These are phyloP conservation scores for Lactifluus echinatus DNA, from an alignment of 768 basidiomycete genomes.

Conservation along the genomic window DNA sequence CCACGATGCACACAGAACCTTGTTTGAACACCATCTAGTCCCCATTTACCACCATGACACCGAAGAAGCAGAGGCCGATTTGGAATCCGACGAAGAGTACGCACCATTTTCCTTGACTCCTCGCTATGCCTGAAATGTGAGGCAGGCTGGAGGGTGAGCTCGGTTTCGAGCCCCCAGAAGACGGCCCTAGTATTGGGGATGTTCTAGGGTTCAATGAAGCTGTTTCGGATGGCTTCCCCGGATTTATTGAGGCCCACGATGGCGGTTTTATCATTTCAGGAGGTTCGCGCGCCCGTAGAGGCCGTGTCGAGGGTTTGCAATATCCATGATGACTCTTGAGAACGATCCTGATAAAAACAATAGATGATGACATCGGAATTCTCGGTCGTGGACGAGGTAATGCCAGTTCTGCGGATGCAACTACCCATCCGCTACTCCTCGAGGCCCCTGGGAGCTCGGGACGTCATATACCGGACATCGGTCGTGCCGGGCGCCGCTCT, in stretches of 20 bases:
- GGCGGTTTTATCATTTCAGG: conserved; percentile 18
- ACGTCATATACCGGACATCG: conserved; percentile 37
- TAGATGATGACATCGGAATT: conserved; percentile 48
- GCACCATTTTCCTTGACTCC: conserved; percentile 13
- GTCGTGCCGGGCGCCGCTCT: conserved; percentile 31
- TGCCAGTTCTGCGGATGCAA: conserved; percentile 52
- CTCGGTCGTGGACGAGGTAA: conserved; percentile 54
- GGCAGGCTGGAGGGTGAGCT: conserved; percentile 29
- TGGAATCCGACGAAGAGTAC: conserved; percentile 59
- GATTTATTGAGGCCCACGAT: conserved; percentile 19
- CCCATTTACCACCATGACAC: conserved; percentile 41
- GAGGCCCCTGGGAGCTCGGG: conserved; percentile 44
- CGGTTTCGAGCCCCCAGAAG: conserved; percentile 26
- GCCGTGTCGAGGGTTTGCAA: conserved; percentile 17
- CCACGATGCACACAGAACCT: neutral
- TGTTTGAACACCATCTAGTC: neutral
- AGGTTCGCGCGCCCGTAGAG: conserved; percentile 14
- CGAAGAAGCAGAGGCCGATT: conserved; percentile 52
- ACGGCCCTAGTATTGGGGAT: conserved; percentile 19
- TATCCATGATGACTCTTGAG: neutral
- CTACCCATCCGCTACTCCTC: conserved; percentile 74
- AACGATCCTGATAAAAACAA: neutral
- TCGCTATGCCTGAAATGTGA: conserved; percentile 1
- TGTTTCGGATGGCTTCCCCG: conserved; percentile 19
- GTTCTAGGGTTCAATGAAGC: conserved; percentile 19